Base-by-base conservation (phyloP, 192 early-diverging fungal species). In the Radiomyces spectabilis region DNA sequence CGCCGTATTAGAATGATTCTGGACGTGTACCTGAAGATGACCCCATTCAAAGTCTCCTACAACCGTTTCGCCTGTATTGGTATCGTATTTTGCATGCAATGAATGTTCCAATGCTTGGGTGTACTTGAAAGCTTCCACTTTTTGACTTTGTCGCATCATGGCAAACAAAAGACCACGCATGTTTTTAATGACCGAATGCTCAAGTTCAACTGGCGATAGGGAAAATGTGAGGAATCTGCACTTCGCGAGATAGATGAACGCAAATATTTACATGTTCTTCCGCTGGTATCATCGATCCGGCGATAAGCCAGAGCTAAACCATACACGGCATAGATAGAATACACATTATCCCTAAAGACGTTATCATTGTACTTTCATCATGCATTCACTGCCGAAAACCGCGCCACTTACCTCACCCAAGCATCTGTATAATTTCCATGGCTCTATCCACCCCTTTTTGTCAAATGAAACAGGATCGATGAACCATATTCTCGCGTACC, bases 41-140 rank as follows among this genome's bases (percentile, higher is more conserved):
- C 88, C 90, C 90, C 88, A 93, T 27, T 85, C 85, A 21, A 71
- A 72, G 53, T 93, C 90, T 5, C 82, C 88, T 13, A 92, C 90
- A 19, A 93, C 88, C n/a, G 88, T 86, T 48, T 85, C 86, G 27
- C 85, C 88, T 0, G 86, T 90, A 5, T 65, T 71, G 13, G 87
- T 93, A 60, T 88, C 85, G 70, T 88, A 92, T 72, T 93, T 93
- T 31, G 90, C 90, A 59, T 93, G 90, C 2, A 93, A 77, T 9
- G 87, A 73, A 63, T 93, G 73, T 16, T 76, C 65, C 16, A 83
- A 58, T 16, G 73, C 54, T 57, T 91, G 90, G 1, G 84, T 86
- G 49, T 85, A 71, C 63, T 90, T 92, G 69, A 92, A 92, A 41
- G 61, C 51, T 59, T 90, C 87, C 5, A 90, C 85, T 59, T 93